Conservation (phyloP, 768 basidiomycete species). For the Fomitopsis serialis region DNA sequence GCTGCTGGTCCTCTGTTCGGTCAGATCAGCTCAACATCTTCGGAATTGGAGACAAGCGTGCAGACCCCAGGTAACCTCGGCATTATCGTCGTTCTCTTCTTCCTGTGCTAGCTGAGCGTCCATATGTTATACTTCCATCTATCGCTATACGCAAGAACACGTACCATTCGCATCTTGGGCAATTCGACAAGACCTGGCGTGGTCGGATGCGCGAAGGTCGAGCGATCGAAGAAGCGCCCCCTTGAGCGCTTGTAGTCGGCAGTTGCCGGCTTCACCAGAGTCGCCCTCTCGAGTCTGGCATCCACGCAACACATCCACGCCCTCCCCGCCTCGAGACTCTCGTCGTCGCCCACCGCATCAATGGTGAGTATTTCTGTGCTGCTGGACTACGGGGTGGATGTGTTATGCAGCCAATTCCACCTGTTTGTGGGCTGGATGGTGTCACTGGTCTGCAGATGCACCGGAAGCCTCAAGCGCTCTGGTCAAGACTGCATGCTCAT, state of each 20-base stretch:
- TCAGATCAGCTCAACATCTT: not conserved
- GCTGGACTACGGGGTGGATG: not conserved
- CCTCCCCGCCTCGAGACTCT: not conserved
- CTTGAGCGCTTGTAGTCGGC: not conserved
- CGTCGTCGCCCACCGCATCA: not conserved
- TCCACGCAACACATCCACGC: not conserved
- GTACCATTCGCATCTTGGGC: slow-evolving; percentile 51
- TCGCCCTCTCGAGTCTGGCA: not conserved
- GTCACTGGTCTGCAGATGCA: not conserved
- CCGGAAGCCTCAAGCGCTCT: not conserved
- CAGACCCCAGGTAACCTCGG: slow-evolving; percentile 84
- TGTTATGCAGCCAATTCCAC: not conserved
- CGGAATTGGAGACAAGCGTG: slow-evolving; percentile 1
- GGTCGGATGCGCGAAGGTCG: too few species aligned
- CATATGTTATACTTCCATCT: not conserved
- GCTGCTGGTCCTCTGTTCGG: slow-evolving; percentile 61
- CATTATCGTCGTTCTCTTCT: slow-evolving; percentile 69
- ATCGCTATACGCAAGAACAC: slow-evolving; percentile 6
- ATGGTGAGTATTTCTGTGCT: not conserved
- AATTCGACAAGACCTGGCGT: too few species aligned
- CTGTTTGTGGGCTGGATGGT: not conserved
- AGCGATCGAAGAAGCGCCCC: not conserved
- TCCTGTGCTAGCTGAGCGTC: slow-evolving; percentile 57
- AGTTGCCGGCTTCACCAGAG: not conserved
- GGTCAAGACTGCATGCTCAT: not conserved